A percentile compares a stretch with the other conserved stretches of the same genome.
Conservation (phyloP, 176 grass and related monocot genomes). For the Carex kokanica region DNA sequence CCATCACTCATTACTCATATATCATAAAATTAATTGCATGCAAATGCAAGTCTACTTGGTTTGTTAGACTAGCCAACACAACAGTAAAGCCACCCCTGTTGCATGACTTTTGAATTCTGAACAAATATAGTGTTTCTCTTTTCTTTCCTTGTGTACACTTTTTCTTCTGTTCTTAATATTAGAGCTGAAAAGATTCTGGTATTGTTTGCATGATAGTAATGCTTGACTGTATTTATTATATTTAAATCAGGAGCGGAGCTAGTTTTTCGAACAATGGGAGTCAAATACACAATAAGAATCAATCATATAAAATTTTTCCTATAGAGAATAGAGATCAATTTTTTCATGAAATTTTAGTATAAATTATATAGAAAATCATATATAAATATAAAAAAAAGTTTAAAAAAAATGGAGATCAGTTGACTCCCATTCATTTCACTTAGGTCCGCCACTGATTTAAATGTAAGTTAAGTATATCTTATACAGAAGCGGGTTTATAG, state of each 20-base stretch:
- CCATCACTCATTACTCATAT: not conserved
- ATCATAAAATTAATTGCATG: not conserved
- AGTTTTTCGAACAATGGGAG: no score
- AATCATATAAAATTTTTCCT: no score
- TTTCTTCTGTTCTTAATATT: not conserved
- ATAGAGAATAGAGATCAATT: no score
- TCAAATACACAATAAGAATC: no score
- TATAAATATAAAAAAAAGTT: no score
- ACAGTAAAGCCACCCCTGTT: not conserved
- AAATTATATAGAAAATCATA: no score
- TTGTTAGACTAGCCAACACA: not conserved
- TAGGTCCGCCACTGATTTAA: not conserved
- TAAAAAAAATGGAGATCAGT: no score
- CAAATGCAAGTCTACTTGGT: not conserved
- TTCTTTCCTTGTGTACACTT: not conserved
- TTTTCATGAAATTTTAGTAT: no score
- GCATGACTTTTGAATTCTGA: not conserved
- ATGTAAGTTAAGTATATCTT: not conserved
- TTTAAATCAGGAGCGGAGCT: no score
- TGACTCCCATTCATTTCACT: no score
- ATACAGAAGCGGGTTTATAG: not conserved
- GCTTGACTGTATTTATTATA: no score
- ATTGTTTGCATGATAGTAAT: not conserved
- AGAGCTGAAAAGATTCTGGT: not conserved
- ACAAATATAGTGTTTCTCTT: not conserved